Evolutionary conservation across 2,329 filamentous ascomycete genomes (phyloP).

Genomic region (Akanthomyces muscarius): DNA sequence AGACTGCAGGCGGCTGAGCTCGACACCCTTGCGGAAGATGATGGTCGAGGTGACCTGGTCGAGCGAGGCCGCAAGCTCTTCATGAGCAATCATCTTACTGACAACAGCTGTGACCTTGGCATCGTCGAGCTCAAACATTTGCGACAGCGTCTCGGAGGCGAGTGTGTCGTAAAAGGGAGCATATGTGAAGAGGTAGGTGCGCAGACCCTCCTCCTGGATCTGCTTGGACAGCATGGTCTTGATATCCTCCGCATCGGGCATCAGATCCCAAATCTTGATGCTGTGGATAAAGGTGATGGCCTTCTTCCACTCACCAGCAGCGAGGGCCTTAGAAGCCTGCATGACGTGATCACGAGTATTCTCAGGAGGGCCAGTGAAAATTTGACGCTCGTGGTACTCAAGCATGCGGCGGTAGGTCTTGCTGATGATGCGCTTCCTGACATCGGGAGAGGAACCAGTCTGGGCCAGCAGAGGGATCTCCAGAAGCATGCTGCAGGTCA

Average conservation of each 20-base stretch:
- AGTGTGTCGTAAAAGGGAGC: conserved; percentile 98
- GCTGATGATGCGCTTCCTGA: conserved; percentile 97
- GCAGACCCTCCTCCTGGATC: conserved; percentile 96
- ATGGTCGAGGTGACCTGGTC: conserved; percentile 97
- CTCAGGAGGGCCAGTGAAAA: conserved; percentile 96
- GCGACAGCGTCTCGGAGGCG: conserved; percentile 75
- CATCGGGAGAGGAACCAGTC: conserved; percentile 91
- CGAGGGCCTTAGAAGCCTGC: conserved; percentile 96
- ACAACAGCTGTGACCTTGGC: conserved; percentile 92
- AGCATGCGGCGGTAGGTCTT: conserved; percentile 99
- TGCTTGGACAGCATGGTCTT: conserved; percentile 96
- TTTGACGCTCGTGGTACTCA: conserved; percentile 98
- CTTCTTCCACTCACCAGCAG: conserved; percentile 98
- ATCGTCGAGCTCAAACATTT: conserved; percentile 91
- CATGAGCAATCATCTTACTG: conserved; percentile 99
- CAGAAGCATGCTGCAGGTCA: conserved; percentile 98
- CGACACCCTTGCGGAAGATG: conserved; percentile 99
- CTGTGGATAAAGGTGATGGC: conserved; percentile 87
- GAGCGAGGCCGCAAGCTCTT: conserved; percentile 91
- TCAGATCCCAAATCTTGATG: conserved; percentile 99
- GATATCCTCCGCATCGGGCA: conserved; percentile 88
- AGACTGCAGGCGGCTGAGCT: conserved; percentile 92
- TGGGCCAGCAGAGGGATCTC: conserved; percentile 97
- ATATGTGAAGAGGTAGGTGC: conserved; percentile 99
- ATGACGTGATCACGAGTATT: conserved; percentile 99